Conservation (phyloP, 2,329 filamentous ascomycete genomes). For the Colletotrichum tanaceti region DNA sequence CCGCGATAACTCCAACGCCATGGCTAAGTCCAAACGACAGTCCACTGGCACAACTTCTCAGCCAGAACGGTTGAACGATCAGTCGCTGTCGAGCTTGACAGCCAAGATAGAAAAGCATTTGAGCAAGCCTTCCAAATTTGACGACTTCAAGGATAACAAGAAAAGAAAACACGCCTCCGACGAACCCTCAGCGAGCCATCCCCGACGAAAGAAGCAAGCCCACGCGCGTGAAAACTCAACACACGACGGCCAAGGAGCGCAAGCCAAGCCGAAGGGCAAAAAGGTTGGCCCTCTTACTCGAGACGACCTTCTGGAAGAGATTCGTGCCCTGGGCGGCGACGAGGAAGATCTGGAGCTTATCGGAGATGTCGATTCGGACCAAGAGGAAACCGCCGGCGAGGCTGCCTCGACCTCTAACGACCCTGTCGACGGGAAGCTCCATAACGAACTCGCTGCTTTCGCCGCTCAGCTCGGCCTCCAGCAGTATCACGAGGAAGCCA, state of each 20-base stretch:
- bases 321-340: constrained; percentile 72
- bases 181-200: constrained; percentile 9
- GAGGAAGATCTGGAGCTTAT: constrained; percentile 73
- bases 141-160: constrained; percentile 60
- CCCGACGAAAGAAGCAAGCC: constrained; percentile 31
- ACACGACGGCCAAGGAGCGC: constrained; percentile 41
- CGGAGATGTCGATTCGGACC: constrained; percentile 59
- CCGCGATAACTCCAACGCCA: neutral
- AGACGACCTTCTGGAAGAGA: constrained; percentile 69
- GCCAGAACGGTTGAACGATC: constrained; percentile 57
- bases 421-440: constrained; percentile 32
- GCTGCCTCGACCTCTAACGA: neutral
- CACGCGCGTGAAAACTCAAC: neutral
- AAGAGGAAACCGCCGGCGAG: constrained; percentile 45
- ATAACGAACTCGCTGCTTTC: constrained; percentile 35
- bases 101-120: constrained; percentile 68
- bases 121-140: constrained; percentile 49
- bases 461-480: constrained; percentile 40
- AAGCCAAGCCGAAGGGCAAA: constrained; percentile 41
- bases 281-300: constrained; percentile 36
- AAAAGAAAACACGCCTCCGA: constrained; percentile 47
- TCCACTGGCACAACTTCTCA: constrained; percentile 4
- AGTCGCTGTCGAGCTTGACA: constrained; percentile 64
- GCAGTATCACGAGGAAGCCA: constrained; percentile 28
- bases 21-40: constrained; percentile 33